These are phyloP conservation scores for Aspergillus fischeri DNA, from an alignment of 2,329 filamentous ascomycete species.

Conservation along the genomic window DNA sequence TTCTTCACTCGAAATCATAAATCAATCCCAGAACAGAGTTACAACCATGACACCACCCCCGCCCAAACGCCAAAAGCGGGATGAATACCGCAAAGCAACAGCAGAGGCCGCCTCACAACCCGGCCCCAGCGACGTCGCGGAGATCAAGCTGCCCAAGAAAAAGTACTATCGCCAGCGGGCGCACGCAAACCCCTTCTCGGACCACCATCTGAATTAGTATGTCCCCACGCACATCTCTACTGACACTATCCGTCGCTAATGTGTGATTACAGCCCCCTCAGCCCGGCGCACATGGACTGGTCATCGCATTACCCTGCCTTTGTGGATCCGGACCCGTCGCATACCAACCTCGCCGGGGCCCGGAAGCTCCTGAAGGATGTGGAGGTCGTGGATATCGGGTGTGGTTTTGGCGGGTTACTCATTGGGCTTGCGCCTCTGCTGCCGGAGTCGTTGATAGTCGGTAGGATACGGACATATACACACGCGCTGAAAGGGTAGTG, in stretches of 20 bases:
- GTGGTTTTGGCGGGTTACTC: conserved; percentile 87
- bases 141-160: conserved; percentile 74
- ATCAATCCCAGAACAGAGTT: neutral
- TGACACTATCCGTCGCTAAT: neutral
- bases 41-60: conserved; percentile 29
- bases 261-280: conserved; percentile 60
- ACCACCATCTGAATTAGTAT: conserved; percentile 86
- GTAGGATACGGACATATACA: conserved; percentile 43
- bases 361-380: conserved; percentile 62
- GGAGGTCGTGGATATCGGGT: conserved; percentile 94
- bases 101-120: conserved; percentile 18
- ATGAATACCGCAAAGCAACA: conserved; percentile 58
- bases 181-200: conserved; percentile 96
- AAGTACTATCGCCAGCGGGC: conserved; percentile 94
- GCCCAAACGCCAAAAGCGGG: conserved; percentile 62
- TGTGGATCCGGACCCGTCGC: conserved; percentile 40
- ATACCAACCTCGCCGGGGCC: conserved; percentile 29
- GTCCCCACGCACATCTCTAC: conserved; percentile 25
- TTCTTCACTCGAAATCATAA: neutral
- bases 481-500: neutral
- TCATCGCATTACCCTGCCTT: conserved; percentile 75
- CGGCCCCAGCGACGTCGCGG: conserved; percentile 20
- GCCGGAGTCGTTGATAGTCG: conserved; percentile 77
- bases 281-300: conserved; percentile 88
- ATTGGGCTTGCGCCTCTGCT: conserved; percentile 78